Evolutionary conservation across 2,329 filamentous ascomycete genomes (phyloP).

Genomic region (Nothomitra cinnamomea): DNA sequence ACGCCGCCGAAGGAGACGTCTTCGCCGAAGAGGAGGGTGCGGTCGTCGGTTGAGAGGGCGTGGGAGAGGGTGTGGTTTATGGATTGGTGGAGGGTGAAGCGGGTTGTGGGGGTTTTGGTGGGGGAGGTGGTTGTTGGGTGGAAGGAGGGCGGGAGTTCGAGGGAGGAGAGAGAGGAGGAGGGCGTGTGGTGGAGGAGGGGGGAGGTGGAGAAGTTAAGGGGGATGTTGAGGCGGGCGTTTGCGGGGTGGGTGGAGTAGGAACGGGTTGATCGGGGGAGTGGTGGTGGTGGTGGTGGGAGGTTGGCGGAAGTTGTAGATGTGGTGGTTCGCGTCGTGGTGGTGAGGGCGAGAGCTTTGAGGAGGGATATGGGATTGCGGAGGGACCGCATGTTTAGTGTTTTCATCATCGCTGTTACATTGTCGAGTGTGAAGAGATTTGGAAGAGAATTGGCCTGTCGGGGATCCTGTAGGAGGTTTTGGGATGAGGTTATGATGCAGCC

Average conservation of each 20-base stretch:
- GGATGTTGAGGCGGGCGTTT: slow-evolving; percentile 57
- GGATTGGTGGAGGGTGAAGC: slow-evolving; percentile 86
- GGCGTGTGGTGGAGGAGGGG: slow-evolving; percentile 67
- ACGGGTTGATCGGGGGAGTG: slow-evolving; percentile 4
- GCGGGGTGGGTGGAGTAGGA: slow-evolving; percentile 31
- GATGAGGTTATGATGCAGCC: not conserved
- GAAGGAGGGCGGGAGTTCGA: slow-evolving; percentile 50
- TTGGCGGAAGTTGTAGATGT: not conserved
- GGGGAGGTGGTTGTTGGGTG: slow-evolving; percentile 54
- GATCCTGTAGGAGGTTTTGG: not conserved
- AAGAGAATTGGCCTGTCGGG: not conserved
- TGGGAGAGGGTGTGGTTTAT: slow-evolving; percentile 80
- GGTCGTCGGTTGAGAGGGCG: slow-evolving; percentile 67
- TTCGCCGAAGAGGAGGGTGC: slow-evolving; percentile 83
- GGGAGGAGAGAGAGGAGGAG: slow-evolving; percentile 49
- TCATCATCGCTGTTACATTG: not conserved
- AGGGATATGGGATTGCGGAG: not conserved
- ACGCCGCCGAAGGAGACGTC: slow-evolving; percentile 96
- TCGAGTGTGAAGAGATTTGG: not conserved
- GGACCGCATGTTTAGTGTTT: not conserved
- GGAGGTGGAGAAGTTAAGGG: slow-evolving; percentile 72
- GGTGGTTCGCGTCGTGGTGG: not conserved
- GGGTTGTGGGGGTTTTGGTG: slow-evolving; percentile 62
- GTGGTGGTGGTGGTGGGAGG: not conserved
- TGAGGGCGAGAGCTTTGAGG: not conserved